Conservation (phyloP, 2,329 filamentous ascomycete genomes). For the Aspergillus ustus region DNA sequence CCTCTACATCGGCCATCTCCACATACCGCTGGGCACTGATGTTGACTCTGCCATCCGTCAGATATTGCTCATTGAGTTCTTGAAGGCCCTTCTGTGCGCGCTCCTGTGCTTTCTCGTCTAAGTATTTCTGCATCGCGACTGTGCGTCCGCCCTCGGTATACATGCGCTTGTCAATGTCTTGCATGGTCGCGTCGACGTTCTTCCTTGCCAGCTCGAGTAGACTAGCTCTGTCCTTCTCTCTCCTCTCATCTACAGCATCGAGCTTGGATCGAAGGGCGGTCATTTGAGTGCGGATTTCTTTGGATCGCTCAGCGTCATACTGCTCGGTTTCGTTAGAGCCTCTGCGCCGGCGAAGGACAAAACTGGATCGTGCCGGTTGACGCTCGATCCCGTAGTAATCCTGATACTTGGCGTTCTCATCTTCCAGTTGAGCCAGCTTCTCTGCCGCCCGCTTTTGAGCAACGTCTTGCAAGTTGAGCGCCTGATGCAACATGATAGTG, state of each 20-base stretch:
- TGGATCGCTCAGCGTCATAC: constrained; percentile 70
- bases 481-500: constrained; percentile 27
- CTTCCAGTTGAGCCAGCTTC: constrained; percentile 77
- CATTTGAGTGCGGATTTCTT: constrained; percentile 78
- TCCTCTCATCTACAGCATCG: constrained; percentile 40
- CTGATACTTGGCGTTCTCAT: constrained; percentile 70
- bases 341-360: constrained; percentile 64
- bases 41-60: constrained; percentile 61
- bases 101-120: constrained; percentile 75
- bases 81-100: constrained; percentile 69
- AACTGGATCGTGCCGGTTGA: constrained; percentile 50
- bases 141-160: constrained; percentile 76
- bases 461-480: constrained; percentile 72
- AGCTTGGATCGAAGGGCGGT: constrained; percentile 74
- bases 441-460: constrained; percentile 86
- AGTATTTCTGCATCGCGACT: constrained; percentile 71
- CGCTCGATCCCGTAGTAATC: constrained; percentile 74
- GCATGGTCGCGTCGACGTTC: constrained; percentile 80
- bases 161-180: constrained; percentile 80
- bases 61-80: constrained; percentile 64
- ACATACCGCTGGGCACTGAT: constrained; percentile 83
- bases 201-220: constrained; percentile 79
- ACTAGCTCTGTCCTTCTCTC: constrained; percentile 73
- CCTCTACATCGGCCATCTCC: constrained; percentile 76
- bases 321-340: constrained; percentile 69